Evolutionary conservation across 805 yeast genomes (phyloP).

Genomic region (Pichia paraexigua): DNA sequence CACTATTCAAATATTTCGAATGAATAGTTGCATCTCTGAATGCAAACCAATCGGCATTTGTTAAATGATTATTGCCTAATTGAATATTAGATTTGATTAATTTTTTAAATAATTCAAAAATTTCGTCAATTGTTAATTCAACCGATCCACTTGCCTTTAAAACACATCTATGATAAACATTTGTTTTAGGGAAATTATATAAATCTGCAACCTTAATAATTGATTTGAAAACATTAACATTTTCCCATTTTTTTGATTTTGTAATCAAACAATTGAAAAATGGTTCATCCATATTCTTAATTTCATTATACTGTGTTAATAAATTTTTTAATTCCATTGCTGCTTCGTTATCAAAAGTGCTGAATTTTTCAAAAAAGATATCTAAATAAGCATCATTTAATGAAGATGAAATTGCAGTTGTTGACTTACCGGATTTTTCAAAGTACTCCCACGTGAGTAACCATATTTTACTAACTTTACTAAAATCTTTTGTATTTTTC

Average conservation of each 20-base stretch:
- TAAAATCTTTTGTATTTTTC: slow-evolving; percentile 46
- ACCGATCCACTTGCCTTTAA: slow-evolving; percentile 66
- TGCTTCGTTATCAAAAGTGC: slow-evolving; percentile 45
- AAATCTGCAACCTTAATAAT: slow-evolving; percentile 51
- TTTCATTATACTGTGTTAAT: slow-evolving; percentile 45
- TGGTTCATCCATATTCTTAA: slow-evolving; percentile 66
- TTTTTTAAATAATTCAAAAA: slow-evolving; percentile 29
- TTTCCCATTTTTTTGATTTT: slow-evolving; percentile 58
- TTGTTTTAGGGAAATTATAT: slow-evolving; percentile 53
- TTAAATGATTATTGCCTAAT: slow-evolving; percentile 48
- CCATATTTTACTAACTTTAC: slow-evolving; percentile 55
- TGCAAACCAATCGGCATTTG: slow-evolving; percentile 82
- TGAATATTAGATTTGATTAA: slow-evolving; percentile 37
- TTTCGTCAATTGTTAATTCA: slow-evolving; percentile 43
- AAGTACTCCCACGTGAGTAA: slow-evolving; percentile 47
- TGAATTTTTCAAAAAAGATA: slow-evolving; percentile 58
- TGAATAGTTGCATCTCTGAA: slow-evolving; percentile 68
- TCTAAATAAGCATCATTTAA: slow-evolving; percentile 61
- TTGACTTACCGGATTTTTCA: slow-evolving; percentile 37
- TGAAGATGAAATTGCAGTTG: slow-evolving; percentile 63
- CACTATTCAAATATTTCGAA: slow-evolving; percentile 22
- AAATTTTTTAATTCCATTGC: slow-evolving; percentile 47
- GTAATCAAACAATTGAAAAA: slow-evolving; percentile 71
- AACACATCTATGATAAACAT: slow-evolving; percentile 64
- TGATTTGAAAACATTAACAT: slow-evolving; percentile 54